Base-by-base conservation (phyloP, 1,139 yeast genomes). In the Blastobotrys niveus region DNA sequence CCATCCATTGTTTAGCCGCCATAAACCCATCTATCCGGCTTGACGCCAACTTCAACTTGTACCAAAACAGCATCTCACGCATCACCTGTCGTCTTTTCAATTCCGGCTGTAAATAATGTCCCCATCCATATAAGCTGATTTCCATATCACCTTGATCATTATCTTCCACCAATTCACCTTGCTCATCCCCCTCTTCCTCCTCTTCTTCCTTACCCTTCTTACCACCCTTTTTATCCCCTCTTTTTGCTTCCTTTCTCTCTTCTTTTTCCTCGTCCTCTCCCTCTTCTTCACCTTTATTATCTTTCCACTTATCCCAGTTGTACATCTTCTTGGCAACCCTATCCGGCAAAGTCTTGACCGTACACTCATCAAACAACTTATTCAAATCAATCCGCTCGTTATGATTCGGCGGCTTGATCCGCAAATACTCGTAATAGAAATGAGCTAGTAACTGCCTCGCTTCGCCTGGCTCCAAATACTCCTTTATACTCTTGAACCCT, bases 31-130 rank as follows among this genome's bases (percentile, higher is more conserved):
- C 49, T 15, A 46, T 32, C 18, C 54, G 40, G 10, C 49, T 42
- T 10, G 34, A 15, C 7, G 50, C 48, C 30, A 51, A 40, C 27
- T 51, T 47, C 8, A 46, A 21, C 26, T 49, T 48, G 33, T 43
- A 40, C 51, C 52, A 49, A 38, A 42, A 47, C 32, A 46, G 42
- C 42, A 46, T 32, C 27, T 51, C 54, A 30, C 36, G 36, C 43
- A 50, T 40, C 6, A 41, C 47, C 17, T 45, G 34, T 4, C 52
- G 45, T 20, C 48, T 32, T 27, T 43, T 45, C 30, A 51, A 14
- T 40, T 43, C 49, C 2, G 47, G 44, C 9, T 31, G 43, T 14
- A 47, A 12, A 17, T 36, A 26, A n/a, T 32, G 30, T 1, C 39
- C 49, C 49, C 49, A 47, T 7, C 49, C 49, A 20, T 40, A 31